These are phyloP conservation scores for Lathyrus oleraceus DNA, from an alignment of 306 rosid genomes.

Conservation along the genomic window DNA sequence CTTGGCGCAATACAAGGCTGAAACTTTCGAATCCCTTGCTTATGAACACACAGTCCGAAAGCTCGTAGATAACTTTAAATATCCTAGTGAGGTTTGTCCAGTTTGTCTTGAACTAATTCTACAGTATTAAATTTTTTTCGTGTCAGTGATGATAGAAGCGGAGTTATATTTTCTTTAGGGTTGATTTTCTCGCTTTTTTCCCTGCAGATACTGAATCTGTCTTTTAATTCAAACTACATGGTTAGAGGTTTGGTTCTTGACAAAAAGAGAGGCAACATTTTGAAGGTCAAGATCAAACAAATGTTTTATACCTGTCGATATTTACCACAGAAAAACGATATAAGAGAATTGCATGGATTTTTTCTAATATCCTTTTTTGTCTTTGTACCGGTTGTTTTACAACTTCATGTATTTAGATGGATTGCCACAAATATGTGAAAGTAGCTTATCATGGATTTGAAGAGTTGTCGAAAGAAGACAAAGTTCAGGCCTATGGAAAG, in stretches of 20 bases:
- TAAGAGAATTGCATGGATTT: slow-evolving; percentile 11
- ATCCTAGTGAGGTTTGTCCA: slow-evolving; percentile 75
- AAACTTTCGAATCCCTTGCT: slow-evolving; percentile 94
- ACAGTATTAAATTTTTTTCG: neutral
- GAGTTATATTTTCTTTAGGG: neutral
- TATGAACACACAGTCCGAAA: slow-evolving; percentile 83
- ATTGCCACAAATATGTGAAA: slow-evolving; percentile 97
- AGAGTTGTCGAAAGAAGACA: slow-evolving; percentile 87
- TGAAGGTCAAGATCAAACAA: slow-evolving; percentile 62
- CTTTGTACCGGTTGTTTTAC: slow-evolving; percentile 24
- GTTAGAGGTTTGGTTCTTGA: slow-evolving; percentile 98
- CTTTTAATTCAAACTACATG: slow-evolving; percentile 90
- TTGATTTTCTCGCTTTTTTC: neutral
- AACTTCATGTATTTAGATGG: slow-evolving; percentile 62
- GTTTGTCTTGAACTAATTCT: slow-evolving; percentile 16
- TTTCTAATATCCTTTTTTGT: slow-evolving; percentile 13
- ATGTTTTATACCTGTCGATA: slow-evolving; percentile 7
- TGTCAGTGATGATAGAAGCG: slow-evolving; percentile 3
- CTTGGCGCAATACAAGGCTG: slow-evolving; percentile 94
- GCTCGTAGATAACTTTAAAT: slow-evolving; percentile 81
- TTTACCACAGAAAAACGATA: neutral
- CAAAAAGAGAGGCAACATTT: slow-evolving; percentile 93
- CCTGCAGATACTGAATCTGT: slow-evolving; percentile 76
- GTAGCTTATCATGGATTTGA: slow-evolving; percentile 95
- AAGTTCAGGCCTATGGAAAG: slow-evolving; percentile 82